Percentiles rank a stretch among this genome's conserved stretches.
Evolutionary conservation across 2,329 filamentous ascomycete genomes (phyloP).

Genomic region (Hysterium pulicare): DNA sequence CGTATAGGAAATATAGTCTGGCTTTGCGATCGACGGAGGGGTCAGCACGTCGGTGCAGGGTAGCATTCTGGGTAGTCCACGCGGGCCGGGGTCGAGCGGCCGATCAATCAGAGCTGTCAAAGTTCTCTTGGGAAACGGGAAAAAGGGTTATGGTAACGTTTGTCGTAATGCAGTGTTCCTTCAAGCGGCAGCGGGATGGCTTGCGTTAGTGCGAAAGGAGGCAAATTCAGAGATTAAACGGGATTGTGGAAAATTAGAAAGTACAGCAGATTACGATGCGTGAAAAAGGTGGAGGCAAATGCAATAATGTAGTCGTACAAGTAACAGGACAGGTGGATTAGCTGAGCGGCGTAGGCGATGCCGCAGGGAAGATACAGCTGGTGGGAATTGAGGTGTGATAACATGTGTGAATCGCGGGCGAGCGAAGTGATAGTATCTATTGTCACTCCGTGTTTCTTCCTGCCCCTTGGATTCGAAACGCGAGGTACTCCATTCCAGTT

Average conservation of each 20-base stretch:
- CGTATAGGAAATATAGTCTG: constrained; percentile 18
- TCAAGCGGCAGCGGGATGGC: not conserved
- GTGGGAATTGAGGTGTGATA: not conserved
- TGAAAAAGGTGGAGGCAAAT: constrained; percentile 15
- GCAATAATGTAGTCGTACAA: constrained; percentile 18
- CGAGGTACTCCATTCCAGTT: not conserved
- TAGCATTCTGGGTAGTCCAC: constrained; percentile 27
- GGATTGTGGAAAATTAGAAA: not conserved
- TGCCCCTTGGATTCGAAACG: not conserved
- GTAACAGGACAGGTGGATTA: constrained; percentile 18
- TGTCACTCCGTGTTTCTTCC: not conserved
- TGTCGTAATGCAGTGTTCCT: constrained; percentile 21
- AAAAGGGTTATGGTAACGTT: constrained; percentile 18
- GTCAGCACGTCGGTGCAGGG: constrained; percentile 27
- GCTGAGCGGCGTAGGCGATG: constrained; percentile 15
- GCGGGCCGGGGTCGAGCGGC: constrained; percentile 17
- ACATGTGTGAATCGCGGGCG: not conserved
- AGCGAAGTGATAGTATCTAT: not conserved
- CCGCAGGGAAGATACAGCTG: not conserved
- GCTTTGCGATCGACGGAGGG: constrained; percentile 19
- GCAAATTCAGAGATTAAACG: not conserved
- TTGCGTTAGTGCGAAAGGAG: not conserved
- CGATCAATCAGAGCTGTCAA: constrained; percentile 21
- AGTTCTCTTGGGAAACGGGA: constrained; percentile 13
- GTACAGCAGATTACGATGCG: constrained; percentile 9